Evolutionary conservation across 2,329 filamentous ascomycete species (phyloP).

Genomic region (Beauveria varroae): DNA sequence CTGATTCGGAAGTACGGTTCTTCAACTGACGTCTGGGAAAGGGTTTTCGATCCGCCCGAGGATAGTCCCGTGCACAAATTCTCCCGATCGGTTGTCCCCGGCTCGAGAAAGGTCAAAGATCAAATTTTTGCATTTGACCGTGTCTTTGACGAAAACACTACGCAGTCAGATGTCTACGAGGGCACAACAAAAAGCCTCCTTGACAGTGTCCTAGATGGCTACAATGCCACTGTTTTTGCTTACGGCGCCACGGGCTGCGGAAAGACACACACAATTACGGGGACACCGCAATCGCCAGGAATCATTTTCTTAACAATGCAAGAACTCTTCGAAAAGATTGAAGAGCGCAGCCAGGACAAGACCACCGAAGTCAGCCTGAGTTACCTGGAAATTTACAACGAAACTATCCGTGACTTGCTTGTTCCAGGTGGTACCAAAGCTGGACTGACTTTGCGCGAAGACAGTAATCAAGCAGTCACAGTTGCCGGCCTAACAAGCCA

Average conservation of each 20-base stretch:
- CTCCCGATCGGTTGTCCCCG: constrained; percentile 69
- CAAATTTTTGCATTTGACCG: constrained; percentile 96
- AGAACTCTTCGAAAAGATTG: constrained; percentile 92
- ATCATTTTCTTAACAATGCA: constrained; percentile 99
- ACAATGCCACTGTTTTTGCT: constrained; percentile 97
- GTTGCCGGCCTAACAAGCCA: constrained; percentile 88
- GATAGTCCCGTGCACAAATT: constrained; percentile 88
- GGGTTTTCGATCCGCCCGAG: constrained; percentile 94
- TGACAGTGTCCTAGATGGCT: constrained; percentile 91
- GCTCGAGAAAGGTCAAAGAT: constrained; percentile 90
- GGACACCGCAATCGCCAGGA: constrained; percentile 83
- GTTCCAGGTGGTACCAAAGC: constrained; percentile 77
- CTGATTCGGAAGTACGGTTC: background rate
- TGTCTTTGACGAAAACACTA: constrained; percentile 92
- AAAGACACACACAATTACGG: constrained; percentile 96
- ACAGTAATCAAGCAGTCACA: constrained; percentile 86
- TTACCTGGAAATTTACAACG: constrained; percentile 98
- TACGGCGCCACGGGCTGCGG: constrained; percentile 97
- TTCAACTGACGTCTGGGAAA: constrained; percentile 29
- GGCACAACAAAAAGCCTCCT: constrained; percentile 82
- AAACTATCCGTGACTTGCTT: constrained; percentile 91
- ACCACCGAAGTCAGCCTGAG: constrained; percentile 84
- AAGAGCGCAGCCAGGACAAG: constrained; percentile 80
- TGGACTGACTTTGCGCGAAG: constrained; percentile 86
- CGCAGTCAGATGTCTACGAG: constrained; percentile 91